Base-by-base conservation (phyloP, 2,329 filamentous ascomycete species). In the Colletotrichum tabaci region DNA sequence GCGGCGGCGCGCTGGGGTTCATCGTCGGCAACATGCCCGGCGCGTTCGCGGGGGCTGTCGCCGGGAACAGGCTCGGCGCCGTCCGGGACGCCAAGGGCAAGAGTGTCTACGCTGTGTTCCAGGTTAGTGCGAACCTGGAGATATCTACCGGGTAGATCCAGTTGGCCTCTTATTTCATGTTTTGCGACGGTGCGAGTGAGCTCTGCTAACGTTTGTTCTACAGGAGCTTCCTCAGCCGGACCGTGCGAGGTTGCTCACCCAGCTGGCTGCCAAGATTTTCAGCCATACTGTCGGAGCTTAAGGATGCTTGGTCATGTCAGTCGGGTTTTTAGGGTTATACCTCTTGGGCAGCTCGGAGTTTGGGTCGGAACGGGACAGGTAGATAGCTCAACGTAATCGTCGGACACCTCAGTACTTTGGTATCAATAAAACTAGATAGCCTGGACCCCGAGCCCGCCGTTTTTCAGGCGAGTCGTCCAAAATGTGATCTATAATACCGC, bases 11-110 rank as follows among this genome's bases (percentile, higher is more conserved):
- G 3, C 88, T 99, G 80, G 96, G 96, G 0, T 98, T 98, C 81
- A 99, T 99, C 76, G 89, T 98, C 35, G 96, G 92, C 38, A 98
- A 98, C 80, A 90, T 98, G 60, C 94, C 96, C 0, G 96, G 96
- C 0, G 88, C 96, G 77, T 82, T 98, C 47, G 96, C 96, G 0
- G 96, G 96, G 3, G 94, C 94, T 2, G 95, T 98, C 2, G 96
- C 95, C 0, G 96, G 96, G 13, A 98, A 98, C 83, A 85, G 95
- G 62, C 83, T 98, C n/a, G 96, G 96, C 0, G 94, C 94, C 8
- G 90, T 99, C 23, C 87, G 96, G 67, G 96, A 99, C 83, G 91
- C 93, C 42, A 95, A 91, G 83, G 95, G 95, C 26, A 98, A 98
- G 91, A 97, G 94, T 79, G 96, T 99, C 7, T 98, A 97, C 82